Base-by-base conservation (phyloP, 495 filamentous ascomycete species). In the Podospora anserina region DNA sequence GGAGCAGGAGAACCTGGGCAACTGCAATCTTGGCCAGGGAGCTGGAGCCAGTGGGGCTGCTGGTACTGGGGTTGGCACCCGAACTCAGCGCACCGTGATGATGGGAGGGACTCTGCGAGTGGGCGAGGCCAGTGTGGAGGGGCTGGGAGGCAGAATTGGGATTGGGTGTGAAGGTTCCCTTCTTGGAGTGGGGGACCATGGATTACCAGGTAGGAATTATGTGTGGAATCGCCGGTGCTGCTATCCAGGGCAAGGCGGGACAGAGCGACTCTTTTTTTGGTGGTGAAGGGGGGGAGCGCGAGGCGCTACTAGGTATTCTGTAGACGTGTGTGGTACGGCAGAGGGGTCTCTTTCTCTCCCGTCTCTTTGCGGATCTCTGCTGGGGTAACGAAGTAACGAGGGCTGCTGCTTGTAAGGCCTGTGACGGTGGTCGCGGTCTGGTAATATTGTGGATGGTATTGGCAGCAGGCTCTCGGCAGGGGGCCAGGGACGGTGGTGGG, bases 1-100 rank as follows among this genome's bases (percentile, higher is more conserved):
- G 86, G 49, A 98, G 86, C 67, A 99, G 85, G 80, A 94, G 96
- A 66, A 98, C 88, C 84, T 99, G 96, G 66, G 94, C 93, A 72
- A 96, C 89, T 67, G 92, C 92, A 77, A 99, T 94, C 77, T 93
- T 96, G 56, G 91, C 86, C 66, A 92, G 81, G 72, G 83, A 83
- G 69, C 72, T 92, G 67, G 87, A 85, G 72, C 81, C 81, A 71
- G 82, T 80, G 61, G 91, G 90, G 73, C 80, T 91, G 79, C 80
- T 89, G 69, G 82, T 90, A 76, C 90, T 91, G 81, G 90, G 88
- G 76, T 78, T 84, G 68, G 86, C 85, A 74, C 77, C 82, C 79
- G 83, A 82, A 80, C 83, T 86, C 75, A 82, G 78, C 70, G 79
- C 79, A 74, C 81, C 82, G 71, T 82, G 72, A 70, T 85, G 83